A percentile compares a stretch with the other conserved stretches of the same genome.
These are phyloP conservation scores for Lasiodiplodia sp. DNA, from an alignment of 2,329 filamentous ascomycete genomes.

Conservation along the genomic window DNA sequence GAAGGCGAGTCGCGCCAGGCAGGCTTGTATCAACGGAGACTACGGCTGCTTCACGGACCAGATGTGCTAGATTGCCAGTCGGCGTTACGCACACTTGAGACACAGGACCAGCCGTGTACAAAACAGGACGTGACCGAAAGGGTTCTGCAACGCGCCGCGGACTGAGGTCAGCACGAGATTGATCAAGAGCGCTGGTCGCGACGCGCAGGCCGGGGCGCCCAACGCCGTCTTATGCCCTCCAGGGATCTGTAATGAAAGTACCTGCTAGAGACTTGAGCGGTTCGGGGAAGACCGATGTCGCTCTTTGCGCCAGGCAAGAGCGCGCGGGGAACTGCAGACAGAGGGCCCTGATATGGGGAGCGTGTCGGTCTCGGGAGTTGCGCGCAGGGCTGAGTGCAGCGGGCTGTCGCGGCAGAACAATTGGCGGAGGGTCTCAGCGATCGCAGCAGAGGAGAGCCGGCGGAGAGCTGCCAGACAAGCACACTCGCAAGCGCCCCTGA, in stretches of 20 bases:
- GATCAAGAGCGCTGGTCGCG: neutral
- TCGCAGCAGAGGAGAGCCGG: conserved; percentile 17
- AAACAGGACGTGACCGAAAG: conserved; percentile 22
- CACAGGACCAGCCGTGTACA: conserved; percentile 27
- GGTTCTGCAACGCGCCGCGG: conserved; percentile 11
- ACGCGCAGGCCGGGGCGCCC: conserved; percentile 13
- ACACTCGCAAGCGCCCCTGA: conserved; percentile 16
- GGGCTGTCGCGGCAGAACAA: neutral
- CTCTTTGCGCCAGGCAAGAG: conserved; percentile 17
- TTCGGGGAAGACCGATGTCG: conserved; percentile 10
- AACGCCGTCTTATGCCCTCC: conserved; percentile 15
- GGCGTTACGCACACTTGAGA: conserved; percentile 27
- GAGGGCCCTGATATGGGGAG: conserved; percentile 11
- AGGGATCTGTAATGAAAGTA: conserved; percentile 26
- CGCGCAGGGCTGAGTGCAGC: conserved; percentile 18
- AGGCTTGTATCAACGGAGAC: conserved; percentile 23
- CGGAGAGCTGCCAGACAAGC: conserved; percentile 2
- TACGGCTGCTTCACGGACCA: conserved; percentile 23
- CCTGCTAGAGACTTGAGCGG: conserved; percentile 9
- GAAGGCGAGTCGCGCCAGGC: conserved; percentile 15
- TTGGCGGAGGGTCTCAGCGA: conserved; percentile 22
- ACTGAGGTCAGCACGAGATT: conserved; percentile 19
- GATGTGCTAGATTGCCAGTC: conserved; percentile 13
- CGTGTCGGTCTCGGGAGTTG: conserved; percentile 9
- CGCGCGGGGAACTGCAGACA: conserved; percentile 1